Percentiles rank a stretch among this genome's conserved stretches.
Conservation (phyloP, 805 yeast genomes). For the Candida saitoana region DNA sequence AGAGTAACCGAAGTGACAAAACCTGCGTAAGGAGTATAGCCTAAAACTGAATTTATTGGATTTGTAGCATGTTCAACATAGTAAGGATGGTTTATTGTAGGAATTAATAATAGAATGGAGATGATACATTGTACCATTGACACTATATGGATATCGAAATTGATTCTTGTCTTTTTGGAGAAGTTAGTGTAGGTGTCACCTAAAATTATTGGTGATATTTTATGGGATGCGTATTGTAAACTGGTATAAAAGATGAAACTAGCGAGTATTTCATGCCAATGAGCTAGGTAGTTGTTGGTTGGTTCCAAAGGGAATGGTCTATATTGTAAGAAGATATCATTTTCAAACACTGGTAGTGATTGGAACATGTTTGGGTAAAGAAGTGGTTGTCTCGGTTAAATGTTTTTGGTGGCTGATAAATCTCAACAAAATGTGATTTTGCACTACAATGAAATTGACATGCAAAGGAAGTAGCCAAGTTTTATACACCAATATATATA, state of each 20-base stretch:
- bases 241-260: slow-evolving; percentile 58
- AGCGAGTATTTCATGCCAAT: slow-evolving; percentile 70
- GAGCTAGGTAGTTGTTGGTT: slow-evolving; percentile 42
- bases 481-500: too few relatives aligned
- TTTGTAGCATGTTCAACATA: slow-evolving; percentile 37
- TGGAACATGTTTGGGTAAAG: too few relatives aligned
- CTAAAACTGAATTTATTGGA: slow-evolving; percentile 46
- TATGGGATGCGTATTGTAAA: slow-evolving; percentile 51
- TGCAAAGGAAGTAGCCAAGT: too few relatives aligned
- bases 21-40: slow-evolving; percentile 71
- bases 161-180: slow-evolving; percentile 46
- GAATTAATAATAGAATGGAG: slow-evolving; percentile 56
- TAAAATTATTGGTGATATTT: slow-evolving; percentile 44
- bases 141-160: slow-evolving; percentile 88
- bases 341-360: slow-evolving; percentile 20
- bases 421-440: too few relatives aligned
- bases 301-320: slow-evolving; percentile 48
- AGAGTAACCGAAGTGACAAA: slow-evolving; percentile 65
- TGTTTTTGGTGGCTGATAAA: too few relatives aligned
- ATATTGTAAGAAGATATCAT: slow-evolving; percentile 42
- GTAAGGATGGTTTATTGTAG: slow-evolving; percentile 58
- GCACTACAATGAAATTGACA: too few relatives aligned
- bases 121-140: slow-evolving; percentile 79
- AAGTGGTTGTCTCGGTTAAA: too few relatives aligned
- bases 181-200: slow-evolving; percentile 53